These are phyloP conservation scores for Aspergillus cejpii DNA, from an alignment of 2,329 filamentous ascomycete species.

Conservation along the genomic window DNA sequence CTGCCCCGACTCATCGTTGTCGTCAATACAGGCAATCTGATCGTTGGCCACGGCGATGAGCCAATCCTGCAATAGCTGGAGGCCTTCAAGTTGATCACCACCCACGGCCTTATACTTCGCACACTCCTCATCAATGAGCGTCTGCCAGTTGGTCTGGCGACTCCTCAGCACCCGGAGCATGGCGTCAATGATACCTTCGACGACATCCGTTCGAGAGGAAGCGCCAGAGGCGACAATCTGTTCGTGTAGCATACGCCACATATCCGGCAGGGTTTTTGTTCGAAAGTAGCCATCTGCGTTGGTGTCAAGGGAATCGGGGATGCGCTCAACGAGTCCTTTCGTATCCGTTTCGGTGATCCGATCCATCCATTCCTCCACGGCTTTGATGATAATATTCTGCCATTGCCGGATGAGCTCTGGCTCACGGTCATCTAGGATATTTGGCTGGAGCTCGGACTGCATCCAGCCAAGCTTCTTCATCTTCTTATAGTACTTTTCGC, in stretches of 20 bases:
- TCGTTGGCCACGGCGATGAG: slow-evolving; percentile 95
- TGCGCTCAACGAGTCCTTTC: slow-evolving; percentile 71
- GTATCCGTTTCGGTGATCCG: slow-evolving; percentile 78
- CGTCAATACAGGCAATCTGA: slow-evolving; percentile 96
- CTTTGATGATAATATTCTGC: slow-evolving; percentile 87
- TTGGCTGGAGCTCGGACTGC: slow-evolving; percentile 69
- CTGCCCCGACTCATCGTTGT: slow-evolving; percentile 66
- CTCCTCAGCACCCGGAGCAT: slow-evolving; percentile 84
- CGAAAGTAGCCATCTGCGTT: slow-evolving; percentile 88
- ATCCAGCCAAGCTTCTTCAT: slow-evolving; percentile 84
- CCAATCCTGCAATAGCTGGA: slow-evolving; percentile 78
- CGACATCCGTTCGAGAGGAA: slow-evolving; percentile 79
- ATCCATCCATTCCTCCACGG: slow-evolving; percentile 96
- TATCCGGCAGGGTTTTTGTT: slow-evolving; percentile 82
- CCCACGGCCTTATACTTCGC: slow-evolving; percentile 58
- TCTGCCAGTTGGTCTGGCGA: slow-evolving; percentile 80
- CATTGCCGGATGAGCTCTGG: slow-evolving; percentile 88
- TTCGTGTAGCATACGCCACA: slow-evolving; percentile 96
- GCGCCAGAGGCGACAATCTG: slow-evolving; percentile 79
- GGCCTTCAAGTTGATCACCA: slow-evolving; percentile 53
- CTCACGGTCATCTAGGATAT: slow-evolving; percentile 85
- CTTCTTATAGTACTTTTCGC: slow-evolving; percentile 91
- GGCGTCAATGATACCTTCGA: slow-evolving; percentile 90
- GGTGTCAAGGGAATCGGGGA: slow-evolving; percentile 72
- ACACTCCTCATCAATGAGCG: slow-evolving; percentile 79